Conservation (phyloP, 257 asterid genomes). For the Vinca minor region DNA sequence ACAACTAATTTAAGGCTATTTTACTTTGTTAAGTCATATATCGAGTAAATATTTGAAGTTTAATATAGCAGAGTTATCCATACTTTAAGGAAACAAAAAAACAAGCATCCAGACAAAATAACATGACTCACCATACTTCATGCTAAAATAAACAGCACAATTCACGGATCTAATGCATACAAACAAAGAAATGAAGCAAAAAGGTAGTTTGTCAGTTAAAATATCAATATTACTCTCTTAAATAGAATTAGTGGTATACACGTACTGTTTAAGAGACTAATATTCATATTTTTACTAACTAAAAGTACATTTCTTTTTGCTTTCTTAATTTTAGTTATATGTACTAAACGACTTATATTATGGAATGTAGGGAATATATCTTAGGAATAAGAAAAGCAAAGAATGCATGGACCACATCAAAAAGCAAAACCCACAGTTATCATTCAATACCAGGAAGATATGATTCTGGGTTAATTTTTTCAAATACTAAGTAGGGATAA, state of each 20-base stretch:
- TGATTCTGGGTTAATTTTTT: constrained; percentile 9
- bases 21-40: no score
- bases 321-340: no score
- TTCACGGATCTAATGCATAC: constrained; percentile 1
- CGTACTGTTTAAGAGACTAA: no score
- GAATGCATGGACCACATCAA: constrained; percentile 6
- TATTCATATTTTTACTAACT: no score
- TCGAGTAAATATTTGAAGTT: not conserved
- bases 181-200: not conserved
- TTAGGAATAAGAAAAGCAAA: constrained; percentile 8
- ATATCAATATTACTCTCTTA: no score
- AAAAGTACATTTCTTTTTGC: no score
- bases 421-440: not conserved
- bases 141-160: constrained; percentile 2
- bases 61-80: not conserved
- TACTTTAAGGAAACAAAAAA: not conserved
- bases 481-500: not conserved
- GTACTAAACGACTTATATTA: no score
- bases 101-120: no score
- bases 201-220: no score
- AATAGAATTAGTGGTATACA: no score
- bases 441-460: constrained; percentile 4
- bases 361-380: constrained; percentile 8
- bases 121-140: not conserved
- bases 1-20: no score